Evolutionary conservation across 371 early-diverging fungal species (phyloP).

Genomic region (Apophysomyces elegans): DNA sequence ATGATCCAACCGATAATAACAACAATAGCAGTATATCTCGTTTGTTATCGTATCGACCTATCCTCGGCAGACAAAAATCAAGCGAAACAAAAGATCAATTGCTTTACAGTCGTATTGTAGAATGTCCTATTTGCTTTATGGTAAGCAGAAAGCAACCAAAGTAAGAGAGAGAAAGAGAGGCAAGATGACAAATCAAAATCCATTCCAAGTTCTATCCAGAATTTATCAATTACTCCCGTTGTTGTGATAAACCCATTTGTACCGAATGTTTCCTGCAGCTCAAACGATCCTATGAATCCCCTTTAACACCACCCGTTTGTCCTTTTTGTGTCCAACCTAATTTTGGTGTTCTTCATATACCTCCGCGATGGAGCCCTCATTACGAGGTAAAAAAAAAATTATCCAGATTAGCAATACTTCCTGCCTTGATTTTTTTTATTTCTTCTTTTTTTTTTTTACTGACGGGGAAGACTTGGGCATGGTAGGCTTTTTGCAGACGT

Average conservation of each 20-base stretch:
- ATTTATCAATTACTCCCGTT: slow-evolving; percentile 86
- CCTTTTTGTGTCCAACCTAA: slow-evolving; percentile 86
- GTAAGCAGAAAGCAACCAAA: slow-evolving; percentile 39
- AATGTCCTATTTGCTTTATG: slow-evolving; percentile 93
- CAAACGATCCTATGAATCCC: slow-evolving; percentile 61
- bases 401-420: too few species aligned
- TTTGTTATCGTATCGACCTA: neutral
- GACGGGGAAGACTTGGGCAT: too few species aligned
- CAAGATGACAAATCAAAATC: too few species aligned
- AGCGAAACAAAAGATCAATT: slow-evolving; percentile 1
- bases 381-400: slow-evolving; percentile 14
- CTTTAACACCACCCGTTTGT: slow-evolving; percentile 64
- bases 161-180: too few species aligned
- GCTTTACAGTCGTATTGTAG: slow-evolving; percentile 59
- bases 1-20: neutral
- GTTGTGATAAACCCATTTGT: slow-evolving; percentile 91
- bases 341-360: slow-evolving; percentile 79
- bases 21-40: neutral
- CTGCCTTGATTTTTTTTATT: too few species aligned
- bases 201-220: slow-evolving; percentile 76
- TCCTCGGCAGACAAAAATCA: slow-evolving; percentile 11
- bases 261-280: slow-evolving; percentile 94
- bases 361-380: slow-evolving; percentile 36
- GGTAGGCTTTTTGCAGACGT: slow-evolving; percentile 25
- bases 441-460: too few species aligned